Evolutionary conservation across 176 grass and related monocot genomes (phyloP).

Genomic region (Cenchrus fungigraminus): DNA sequence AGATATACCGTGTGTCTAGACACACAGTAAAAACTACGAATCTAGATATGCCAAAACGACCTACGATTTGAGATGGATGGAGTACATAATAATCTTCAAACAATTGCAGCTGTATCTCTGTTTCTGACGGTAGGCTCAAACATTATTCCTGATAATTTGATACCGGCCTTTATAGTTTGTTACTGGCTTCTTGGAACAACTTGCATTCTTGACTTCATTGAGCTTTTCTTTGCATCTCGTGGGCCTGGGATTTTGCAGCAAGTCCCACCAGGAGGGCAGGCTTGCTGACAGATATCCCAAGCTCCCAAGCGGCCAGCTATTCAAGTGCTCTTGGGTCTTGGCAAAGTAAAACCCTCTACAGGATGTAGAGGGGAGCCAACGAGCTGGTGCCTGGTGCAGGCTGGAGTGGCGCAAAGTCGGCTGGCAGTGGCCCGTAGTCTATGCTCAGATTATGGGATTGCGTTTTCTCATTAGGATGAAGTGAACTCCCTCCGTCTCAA

Average conservation of each 20-base stretch:
- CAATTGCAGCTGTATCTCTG: not conserved
- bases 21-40: too few species aligned
- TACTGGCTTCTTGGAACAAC: slow-evolving; percentile 34
- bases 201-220: slow-evolving; percentile 35
- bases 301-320: not conserved
- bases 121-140: slow-evolving; percentile 7
- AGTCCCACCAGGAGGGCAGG: slow-evolving; percentile 30
- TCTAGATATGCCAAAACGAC: too few species aligned
- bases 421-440: too few species aligned
- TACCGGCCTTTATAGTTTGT: slow-evolving; percentile 27
- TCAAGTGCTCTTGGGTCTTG: not conserved
- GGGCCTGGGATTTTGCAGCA: not conserved
- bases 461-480: too few species aligned
- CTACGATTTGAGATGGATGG: too few species aligned
- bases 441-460: too few species aligned
- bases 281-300: slow-evolving; percentile 27
- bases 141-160: slow-evolving; percentile 30
- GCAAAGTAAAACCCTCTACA: not conserved
- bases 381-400: too few species aligned
- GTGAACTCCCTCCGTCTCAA: too few species aligned
- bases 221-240: slow-evolving; percentile 45
- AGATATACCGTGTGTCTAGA: too few species aligned
- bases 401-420: too few species aligned
- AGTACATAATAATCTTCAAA: not conserved
- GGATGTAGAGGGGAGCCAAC: slow-evolving; percentile 13